A percentile compares a stretch with the other conserved stretches of the same genome.
Evolutionary conservation across 2,329 filamentous ascomycete genomes (phyloP).

Genomic region (Coniochaeta hoffmannii): DNA sequence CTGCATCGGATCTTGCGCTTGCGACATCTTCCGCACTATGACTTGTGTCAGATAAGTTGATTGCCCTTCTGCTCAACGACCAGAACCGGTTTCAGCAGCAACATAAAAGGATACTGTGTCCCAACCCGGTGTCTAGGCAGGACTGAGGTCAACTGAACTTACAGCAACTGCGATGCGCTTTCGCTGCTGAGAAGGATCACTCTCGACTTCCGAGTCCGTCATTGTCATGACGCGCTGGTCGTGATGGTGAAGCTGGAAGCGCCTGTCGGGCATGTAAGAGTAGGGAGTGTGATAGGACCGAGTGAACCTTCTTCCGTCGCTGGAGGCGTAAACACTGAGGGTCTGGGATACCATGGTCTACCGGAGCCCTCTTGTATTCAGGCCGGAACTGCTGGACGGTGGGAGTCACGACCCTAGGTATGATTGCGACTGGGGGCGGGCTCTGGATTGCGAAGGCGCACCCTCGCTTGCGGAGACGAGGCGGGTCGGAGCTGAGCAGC

Average conservation of each 20-base stretch:
- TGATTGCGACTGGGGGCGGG: not conserved
- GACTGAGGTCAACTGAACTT: conserved; percentile 21
- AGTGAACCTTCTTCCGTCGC: not conserved
- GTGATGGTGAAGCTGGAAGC: not conserved
- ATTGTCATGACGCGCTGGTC: conserved; percentile 25
- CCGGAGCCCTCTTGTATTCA: not conserved
- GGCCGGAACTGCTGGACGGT: not conserved
- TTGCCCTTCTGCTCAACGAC: not conserved
- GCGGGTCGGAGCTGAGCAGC: not conserved
- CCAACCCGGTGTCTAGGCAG: not conserved
- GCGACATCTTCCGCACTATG: conserved; percentile 78
- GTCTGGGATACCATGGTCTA: conserved; percentile 2
- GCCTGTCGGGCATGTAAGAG: not conserved
- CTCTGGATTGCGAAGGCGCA: not conserved
- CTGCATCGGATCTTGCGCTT: conserved; percentile 94
- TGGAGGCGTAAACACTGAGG: not conserved
- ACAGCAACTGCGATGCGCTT: conserved; percentile 55
- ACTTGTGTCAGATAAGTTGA: conserved; percentile 4
- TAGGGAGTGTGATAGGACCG: not conserved
- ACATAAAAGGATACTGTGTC: not conserved
- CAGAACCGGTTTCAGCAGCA: conserved; percentile 6
- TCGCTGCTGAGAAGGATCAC: conserved; percentile 37
- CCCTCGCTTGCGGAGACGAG: not conserved
- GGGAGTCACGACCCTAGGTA: not conserved
- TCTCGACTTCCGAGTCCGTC: conserved; percentile 31